Conservation (phyloP, 129 eudicot species). For the Ambrosia trifida region DNA sequence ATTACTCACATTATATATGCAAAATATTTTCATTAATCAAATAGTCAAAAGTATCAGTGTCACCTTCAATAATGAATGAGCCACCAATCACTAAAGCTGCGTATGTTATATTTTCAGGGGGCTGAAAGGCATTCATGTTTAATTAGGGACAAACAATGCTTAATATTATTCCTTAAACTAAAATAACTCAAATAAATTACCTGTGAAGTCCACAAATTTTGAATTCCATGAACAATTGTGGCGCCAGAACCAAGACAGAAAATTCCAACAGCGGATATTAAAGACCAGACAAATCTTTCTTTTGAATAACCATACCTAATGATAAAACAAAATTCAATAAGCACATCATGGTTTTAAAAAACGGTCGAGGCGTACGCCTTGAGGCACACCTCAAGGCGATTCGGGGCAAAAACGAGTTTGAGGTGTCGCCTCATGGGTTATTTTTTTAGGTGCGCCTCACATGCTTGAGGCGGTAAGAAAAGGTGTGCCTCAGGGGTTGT, state of each 20-base stretch:
- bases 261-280: constrained; percentile 96
- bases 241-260: constrained; percentile 98
- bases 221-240: constrained; percentile 87
- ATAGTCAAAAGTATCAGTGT: constrained; percentile 9
- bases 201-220: constrained; percentile 90
- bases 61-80: constrained; percentile 91
- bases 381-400: too few species aligned
- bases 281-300: constrained; percentile 97
- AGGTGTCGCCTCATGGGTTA: too few species aligned
- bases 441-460: too few species aligned
- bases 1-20: constrained; percentile 34
- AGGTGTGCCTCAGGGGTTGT: too few species aligned
- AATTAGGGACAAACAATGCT: constrained; percentile 13
- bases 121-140: constrained; percentile 48
- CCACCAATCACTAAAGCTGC: constrained; percentile 97
- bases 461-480: too few species aligned
- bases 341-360: too few species aligned
- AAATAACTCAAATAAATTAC: constrained; percentile 31
- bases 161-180: not conserved
- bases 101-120: constrained; percentile 70
- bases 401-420: too few species aligned
- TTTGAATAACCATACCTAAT: constrained; percentile 61
- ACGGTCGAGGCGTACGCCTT: too few species aligned
- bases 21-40: constrained; percentile 14
- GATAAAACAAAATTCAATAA: not conserved